A percentile compares a stretch with the other conserved stretches of the same genome.
These are phyloP conservation scores for Cucumis cinereus DNA, from an alignment of 306 rosid genomes.

Conservation along the genomic window DNA sequence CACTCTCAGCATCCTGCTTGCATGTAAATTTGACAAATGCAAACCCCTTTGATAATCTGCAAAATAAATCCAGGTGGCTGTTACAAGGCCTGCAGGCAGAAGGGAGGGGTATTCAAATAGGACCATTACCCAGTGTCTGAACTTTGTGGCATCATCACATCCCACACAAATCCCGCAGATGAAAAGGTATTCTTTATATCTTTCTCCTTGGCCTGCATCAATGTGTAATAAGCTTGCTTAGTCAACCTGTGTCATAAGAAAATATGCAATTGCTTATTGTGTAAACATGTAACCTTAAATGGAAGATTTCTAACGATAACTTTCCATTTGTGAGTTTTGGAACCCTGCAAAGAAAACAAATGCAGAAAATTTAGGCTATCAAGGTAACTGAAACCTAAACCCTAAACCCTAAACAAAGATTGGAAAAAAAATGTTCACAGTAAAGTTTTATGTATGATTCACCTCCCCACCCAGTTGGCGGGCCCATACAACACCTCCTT, in stretches of 20 bases:
- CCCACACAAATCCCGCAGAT: conserved; percentile 87
- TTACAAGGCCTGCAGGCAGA: neutral
- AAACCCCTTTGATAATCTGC: conserved; percentile 85
- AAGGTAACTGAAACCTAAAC: too few species aligned
- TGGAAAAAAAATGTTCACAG: neutral
- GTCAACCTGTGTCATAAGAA: conserved; percentile 11
- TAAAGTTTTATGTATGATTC: conserved; percentile 13
- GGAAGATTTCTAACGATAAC: conserved; percentile 86
- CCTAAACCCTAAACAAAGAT: too few species aligned
- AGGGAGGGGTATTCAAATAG: neutral
- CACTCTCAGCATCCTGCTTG: conserved; percentile 81
- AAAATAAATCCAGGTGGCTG: conserved; percentile 10
- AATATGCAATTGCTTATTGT: neutral
- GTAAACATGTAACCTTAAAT: conserved; percentile 52
- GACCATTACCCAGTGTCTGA: conserved; percentile 53
- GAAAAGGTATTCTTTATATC: conserved; percentile 55
- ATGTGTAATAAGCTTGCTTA: conserved; percentile 21
- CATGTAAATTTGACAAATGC: conserved; percentile 86
- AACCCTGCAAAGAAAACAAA: conserved; percentile 43
- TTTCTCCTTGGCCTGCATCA: conserved; percentile 51
- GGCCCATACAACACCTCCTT: conserved; percentile 76
- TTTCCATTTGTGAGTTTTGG: conserved; percentile 95
- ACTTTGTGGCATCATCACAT: conserved; percentile 56
- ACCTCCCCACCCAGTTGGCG: conserved; percentile 99
- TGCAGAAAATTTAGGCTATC: conserved; percentile 13